Evolutionary conservation across 2,329 filamentous ascomycete species (phyloP), one percentile per base, ranked within the genome.

Genomic region (Talaromyces islandicus): DNA sequence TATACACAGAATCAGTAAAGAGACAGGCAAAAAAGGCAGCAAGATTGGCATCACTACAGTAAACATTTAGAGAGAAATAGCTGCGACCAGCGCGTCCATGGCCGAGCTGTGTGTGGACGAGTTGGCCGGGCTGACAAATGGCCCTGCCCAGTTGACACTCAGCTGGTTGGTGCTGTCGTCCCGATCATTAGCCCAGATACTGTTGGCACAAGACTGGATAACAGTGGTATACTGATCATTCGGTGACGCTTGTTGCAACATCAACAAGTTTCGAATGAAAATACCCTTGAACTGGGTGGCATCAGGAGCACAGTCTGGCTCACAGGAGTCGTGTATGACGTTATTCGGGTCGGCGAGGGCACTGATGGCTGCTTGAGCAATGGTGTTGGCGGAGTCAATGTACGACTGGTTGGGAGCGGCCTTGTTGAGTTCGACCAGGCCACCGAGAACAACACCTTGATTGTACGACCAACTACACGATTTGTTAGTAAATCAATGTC

Each of bases 261-360:
- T 81, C 35, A 80, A 78, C 21, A 91, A 74, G 67, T 89, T 89
- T 21, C 87, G 81, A 17, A 84, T 79, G 64, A 90, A 89, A 38
- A 90, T 78, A 3, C 88, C 88, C 72, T 91, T 91, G 80, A 91
- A 91, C 67, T 89, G 85, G 35, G 83, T 79, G 1, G 78, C 81
- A 61, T 86, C 65, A 3, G 64, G 82, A 11, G 75, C 77, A 58
- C 79, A 83, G 61, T 75, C 68, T 1, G 80, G 77, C 65, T 86
- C 84, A 64, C 84, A 86, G 24, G 70, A 64, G 61, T 87, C 84
- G 60, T 77, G 78, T 1, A 87, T 72, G 27, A 86, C 75, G 11
- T 80, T 78, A 57, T 79, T 71, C 0, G 70, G 60, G 62, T 81
- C 77, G 4, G 78, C 69, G 5, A 85, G 69, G 25, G 73, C 64